Evolutionary conservation across 768 basidiomycete genomes (phyloP).

Genomic region (Nidularia sp.): DNA sequence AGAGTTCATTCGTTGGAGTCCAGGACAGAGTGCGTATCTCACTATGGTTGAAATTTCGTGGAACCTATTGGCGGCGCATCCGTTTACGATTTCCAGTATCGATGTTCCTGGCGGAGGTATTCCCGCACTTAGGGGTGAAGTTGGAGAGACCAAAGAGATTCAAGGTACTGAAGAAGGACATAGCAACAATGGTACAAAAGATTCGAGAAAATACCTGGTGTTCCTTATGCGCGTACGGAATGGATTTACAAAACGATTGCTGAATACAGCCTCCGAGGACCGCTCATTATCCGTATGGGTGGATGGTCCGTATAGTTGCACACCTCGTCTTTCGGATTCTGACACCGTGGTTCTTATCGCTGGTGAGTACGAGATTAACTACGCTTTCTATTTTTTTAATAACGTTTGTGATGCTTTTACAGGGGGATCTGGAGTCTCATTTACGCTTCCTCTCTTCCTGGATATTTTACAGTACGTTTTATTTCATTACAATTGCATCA

Average conservation of each 20-base stretch:
- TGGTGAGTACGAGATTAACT: slow-evolving; percentile 18
- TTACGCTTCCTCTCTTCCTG: slow-evolving; percentile 39
- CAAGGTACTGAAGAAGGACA: slow-evolving; percentile 5
- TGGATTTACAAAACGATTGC: slow-evolving; percentile 55
- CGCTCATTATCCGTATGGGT: slow-evolving; percentile 33
- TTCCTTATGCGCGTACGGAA: slow-evolving; percentile 56
- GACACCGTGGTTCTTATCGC: slow-evolving; percentile 36
- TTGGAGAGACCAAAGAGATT: too few relatives aligned
- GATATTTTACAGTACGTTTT: slow-evolving; percentile 21
- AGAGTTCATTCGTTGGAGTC: slow-evolving; percentile 33
- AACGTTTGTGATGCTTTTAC: background rate
- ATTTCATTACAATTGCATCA: background rate
- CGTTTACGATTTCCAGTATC: slow-evolving; percentile 54
- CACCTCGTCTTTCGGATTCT: slow-evolving; percentile 27
- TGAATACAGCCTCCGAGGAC: slow-evolving; percentile 19
- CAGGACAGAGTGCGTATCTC: slow-evolving; percentile 54
- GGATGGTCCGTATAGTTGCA: slow-evolving; percentile 46
- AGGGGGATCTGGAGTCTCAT: slow-evolving; percentile 50
- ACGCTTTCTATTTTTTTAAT: background rate
- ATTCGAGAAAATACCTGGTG: slow-evolving; percentile 31
- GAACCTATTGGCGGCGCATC: slow-evolving; percentile 49
- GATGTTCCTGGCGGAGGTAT: background rate
- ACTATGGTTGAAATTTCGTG: slow-evolving; percentile 40
- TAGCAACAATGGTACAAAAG: slow-evolving; percentile 2
- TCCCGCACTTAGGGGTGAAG: too few relatives aligned